Conservation (phyloP, 176 grass and related monocot species). For the Saccharum officinarum region DNA sequence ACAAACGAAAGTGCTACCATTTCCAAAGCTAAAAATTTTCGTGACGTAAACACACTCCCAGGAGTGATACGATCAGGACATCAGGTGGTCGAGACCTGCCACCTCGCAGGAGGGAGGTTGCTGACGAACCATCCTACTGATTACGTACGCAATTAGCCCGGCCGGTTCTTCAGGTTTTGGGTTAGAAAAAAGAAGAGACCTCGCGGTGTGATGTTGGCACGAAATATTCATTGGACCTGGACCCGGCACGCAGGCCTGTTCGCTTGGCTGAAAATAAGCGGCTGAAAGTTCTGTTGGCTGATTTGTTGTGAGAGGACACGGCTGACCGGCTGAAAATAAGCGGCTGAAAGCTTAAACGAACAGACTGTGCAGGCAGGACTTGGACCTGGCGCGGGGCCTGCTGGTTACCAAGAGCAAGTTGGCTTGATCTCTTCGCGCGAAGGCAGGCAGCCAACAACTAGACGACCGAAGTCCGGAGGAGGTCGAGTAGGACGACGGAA, state of each 20-base stretch:
- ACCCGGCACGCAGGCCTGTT: background rate
- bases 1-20: too few relatives aligned
- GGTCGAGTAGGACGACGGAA: background rate
- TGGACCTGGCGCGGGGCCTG: background rate
- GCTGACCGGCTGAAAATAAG: too few relatives aligned
- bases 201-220: background rate
- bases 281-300: too few relatives aligned
- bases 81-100: background rate
- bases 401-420: conserved; percentile 23
- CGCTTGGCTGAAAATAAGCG: too few relatives aligned
- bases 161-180: background rate
- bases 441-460: background rate
- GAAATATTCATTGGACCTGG: conserved; percentile 1
- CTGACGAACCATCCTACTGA: background rate
- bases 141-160: background rate
- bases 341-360: too few relatives aligned
- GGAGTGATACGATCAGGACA: background rate
- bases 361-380: background rate
- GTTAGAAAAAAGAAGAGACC: background rate
- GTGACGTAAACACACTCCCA: too few relatives aligned
- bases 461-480: background rate
- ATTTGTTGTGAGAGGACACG: too few relatives aligned
- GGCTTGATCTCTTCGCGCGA: conserved; percentile 35
- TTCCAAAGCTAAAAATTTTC: too few relatives aligned
- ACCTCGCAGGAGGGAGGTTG: background rate